Conservation (phyloP, 306 rosid species). For the Quercus rubra region DNA sequence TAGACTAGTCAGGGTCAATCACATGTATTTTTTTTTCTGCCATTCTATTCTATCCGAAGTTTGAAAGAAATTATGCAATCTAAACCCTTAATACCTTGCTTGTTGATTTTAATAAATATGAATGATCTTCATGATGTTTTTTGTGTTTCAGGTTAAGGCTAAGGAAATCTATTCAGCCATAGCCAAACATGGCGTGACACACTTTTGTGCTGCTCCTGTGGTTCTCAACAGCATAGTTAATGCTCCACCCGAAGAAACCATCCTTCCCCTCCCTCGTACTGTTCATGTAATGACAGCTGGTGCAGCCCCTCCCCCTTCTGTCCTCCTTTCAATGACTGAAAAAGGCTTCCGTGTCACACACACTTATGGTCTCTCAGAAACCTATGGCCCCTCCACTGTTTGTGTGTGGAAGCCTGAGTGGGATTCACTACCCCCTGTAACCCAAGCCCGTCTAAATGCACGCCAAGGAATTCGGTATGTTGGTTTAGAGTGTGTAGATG, state of each 20-base stretch:
- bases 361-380: constrained; percentile 92
- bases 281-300: constrained; percentile 89
- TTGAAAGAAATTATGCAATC: neutral
- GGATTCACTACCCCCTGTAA: constrained; percentile 61
- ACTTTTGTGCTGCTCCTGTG: constrained; percentile 95
- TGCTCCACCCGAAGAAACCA: constrained; percentile 60
- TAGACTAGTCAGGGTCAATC: too few relatives aligned
- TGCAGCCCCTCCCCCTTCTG: constrained; percentile 90
- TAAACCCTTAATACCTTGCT: neutral
- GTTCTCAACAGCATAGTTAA: constrained; percentile 82
- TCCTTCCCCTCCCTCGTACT: constrained; percentile 82
- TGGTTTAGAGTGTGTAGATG: constrained; percentile 68
- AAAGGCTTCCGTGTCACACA: constrained; percentile 81
- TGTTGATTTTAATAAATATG: neutral
- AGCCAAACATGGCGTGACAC: constrained; percentile 66
- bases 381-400: constrained; percentile 79
- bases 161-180: constrained; percentile 75
- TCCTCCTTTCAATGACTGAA: constrained; percentile 65
- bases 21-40: too few relatives aligned
- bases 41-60: neutral
- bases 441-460: constrained; percentile 67
- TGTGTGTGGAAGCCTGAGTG: constrained; percentile 98
- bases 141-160: constrained; percentile 62
- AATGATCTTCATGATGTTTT: neutral
- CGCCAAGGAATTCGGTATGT: constrained; percentile 86